Evolutionary conservation across 108 stramenopile genomes (phyloP).

Genomic region (Nitzschia sp.): DNA sequence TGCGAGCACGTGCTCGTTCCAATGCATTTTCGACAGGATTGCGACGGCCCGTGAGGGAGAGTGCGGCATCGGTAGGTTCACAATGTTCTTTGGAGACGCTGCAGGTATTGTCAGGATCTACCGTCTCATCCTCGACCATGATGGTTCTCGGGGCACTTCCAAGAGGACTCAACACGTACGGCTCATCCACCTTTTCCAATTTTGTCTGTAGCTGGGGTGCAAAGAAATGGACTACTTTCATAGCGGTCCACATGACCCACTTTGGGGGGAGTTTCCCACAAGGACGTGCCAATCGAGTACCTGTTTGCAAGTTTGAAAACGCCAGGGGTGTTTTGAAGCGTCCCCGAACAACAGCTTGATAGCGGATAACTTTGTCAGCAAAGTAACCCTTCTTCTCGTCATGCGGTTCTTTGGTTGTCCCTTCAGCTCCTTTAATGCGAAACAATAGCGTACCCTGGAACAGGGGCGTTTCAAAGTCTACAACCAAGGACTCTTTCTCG

Average conservation of each 20-base stretch:
- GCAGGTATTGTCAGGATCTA: neutral
- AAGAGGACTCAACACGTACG: slow-evolving; percentile 56
- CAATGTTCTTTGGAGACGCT: neutral
- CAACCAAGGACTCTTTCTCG: slow-evolving; percentile 43
- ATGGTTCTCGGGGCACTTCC: slow-evolving; percentile 60
- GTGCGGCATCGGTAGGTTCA: neutral
- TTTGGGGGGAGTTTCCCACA: slow-evolving; percentile 47
- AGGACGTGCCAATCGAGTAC: slow-evolving; percentile 45
- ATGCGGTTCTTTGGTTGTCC: slow-evolving; percentile 2
- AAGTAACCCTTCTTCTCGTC: slow-evolving; percentile 34
- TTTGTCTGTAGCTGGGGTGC: slow-evolving; percentile 55
- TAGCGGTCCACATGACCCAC: slow-evolving; percentile 37
- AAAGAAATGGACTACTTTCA: slow-evolving; percentile 41
- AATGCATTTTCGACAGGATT: neutral
- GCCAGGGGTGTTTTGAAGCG: slow-evolving; percentile 44
- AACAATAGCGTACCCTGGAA: slow-evolving; percentile 56
- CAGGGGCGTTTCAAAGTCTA: slow-evolving; percentile 57
- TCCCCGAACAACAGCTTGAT: slow-evolving; percentile 54
- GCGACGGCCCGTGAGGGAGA: neutral
- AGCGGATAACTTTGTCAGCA: slow-evolving; percentile 39
- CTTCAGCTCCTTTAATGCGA: slow-evolving; percentile 29
- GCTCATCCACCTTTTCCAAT: slow-evolving; percentile 46
- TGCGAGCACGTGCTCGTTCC: slow-evolving; percentile 35
- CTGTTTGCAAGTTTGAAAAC: slow-evolving; percentile 53
- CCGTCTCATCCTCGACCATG: slow-evolving; percentile 2